Evolutionary conservation across 2,329 filamentous ascomycete genomes (phyloP), one percentile per base, ranked within the genome.

Genomic region (Aspergillus awamori): DNA sequence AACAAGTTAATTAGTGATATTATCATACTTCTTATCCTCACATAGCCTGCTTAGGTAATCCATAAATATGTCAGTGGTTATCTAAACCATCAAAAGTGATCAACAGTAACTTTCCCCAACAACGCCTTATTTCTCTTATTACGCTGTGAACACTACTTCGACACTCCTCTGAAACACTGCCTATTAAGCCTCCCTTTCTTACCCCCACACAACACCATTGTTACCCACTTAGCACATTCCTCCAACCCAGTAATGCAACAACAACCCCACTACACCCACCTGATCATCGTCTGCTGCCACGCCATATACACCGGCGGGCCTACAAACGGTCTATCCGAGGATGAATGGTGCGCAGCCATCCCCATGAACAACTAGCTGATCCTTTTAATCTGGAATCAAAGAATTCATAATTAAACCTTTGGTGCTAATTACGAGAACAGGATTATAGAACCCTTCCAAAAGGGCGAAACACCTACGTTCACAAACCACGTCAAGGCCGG

Each of bases 211-310:
- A 24, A 4, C 24, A n/a, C 39, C 38, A 13, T n/a, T 38, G 33
- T n/a, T 38, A 38, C 13, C 20, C 20, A 24, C 13, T 15, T 7
- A 28, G 13, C 51, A 5, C 33, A 15, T 36, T 13, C 13, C 11
- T 15, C 53, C 33, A 13, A 13, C 11, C 20, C 5, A 45, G 20
- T 13, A 45, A 45, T 45, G 41, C 7, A 3, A 22, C 10, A 36
- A 13, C 33, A 13, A 36, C n/a, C 10, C 17, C 48, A 38, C 4
- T 68, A 57, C 38, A 76, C 75, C 5, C 83, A 91, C 65, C 83
- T 96, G 10, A 86, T 96, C 55, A 79, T 96, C 52, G 89, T 96
- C 54, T 95, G 92, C 80, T 93, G 92, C 74, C 92, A 96, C 77
- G 90, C 87, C 28, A 91, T 94, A 60, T 96, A 90, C 82, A 77